Evolutionary conservation across 2,329 filamentous ascomycete genomes (phyloP).

Genomic region (Immersiporthe knoxdaviesiana): DNA sequence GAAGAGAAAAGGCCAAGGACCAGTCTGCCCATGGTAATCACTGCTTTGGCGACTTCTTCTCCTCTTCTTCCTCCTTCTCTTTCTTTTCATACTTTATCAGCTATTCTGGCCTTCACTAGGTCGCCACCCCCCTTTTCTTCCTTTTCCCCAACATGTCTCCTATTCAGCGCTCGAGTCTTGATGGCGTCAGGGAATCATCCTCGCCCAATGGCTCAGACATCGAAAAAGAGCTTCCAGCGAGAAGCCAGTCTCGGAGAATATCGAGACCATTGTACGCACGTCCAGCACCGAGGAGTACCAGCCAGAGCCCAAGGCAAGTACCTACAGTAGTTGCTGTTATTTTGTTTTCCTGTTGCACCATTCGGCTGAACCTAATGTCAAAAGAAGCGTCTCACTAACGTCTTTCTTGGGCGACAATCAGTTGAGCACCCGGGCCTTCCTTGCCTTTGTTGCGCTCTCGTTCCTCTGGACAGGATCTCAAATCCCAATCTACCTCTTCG

Average conservation of each 20-base stretch:
- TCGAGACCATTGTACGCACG: constrained; percentile 7
- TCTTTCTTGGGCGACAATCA: neutral
- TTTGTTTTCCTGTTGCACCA: too few species aligned
- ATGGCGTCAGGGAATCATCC: neutral
- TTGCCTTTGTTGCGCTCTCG: constrained; percentile 40
- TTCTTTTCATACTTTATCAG: too few species aligned
- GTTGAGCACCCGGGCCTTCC: constrained; percentile 22
- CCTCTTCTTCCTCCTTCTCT: neutral
- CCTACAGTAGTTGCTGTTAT: too few species aligned
- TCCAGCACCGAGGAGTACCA: constrained; percentile 16
- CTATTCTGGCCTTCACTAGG: neutral
- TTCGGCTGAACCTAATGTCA: too few species aligned
- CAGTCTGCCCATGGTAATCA: neutral
- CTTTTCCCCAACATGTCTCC: constrained; percentile 5
- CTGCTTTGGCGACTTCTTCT: neutral
- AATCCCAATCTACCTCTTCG: constrained; percentile 57
- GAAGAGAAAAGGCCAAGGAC: too few species aligned
- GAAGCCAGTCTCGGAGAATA: constrained; percentile 18
- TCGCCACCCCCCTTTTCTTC: too few species aligned
- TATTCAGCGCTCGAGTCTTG: neutral
- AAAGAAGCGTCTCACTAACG: neutral
- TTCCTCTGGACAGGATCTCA: constrained; percentile 65
- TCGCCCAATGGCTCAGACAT: neutral
- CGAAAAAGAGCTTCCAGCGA: constrained; percentile 19
- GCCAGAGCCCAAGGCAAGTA: constrained; percentile 19